Base-by-base conservation (phyloP, 805 yeast species). In the Candida nemodendra region DNA sequence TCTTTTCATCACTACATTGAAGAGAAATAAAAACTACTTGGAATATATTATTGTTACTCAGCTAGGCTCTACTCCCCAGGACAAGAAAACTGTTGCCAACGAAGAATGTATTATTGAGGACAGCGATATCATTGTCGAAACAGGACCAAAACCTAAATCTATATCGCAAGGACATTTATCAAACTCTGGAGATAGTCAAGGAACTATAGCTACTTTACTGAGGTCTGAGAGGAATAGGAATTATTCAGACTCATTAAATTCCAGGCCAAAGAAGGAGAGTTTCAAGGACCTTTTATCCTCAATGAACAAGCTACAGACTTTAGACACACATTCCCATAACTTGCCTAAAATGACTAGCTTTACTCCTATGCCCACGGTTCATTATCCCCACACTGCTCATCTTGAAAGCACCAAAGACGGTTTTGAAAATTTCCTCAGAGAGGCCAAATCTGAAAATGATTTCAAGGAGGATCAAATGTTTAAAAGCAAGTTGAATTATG, bases 401-500 rank as follows among this genome's bases (percentile, higher is more conserved):
- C n/a, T 36, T 14, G 33, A 27, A 6, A 14, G 30, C 9, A 8
- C 30, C 11, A 22, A 36, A 18, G 21, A 19, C 13, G 44, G 38
- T 11, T 44, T 78, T 16, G 74, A 76, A 47, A 45, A 42, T 0
- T 74, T 69, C 35, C 59, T 79, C 25, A 54, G 62, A 30, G 56
- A 62, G 5, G 72, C 79, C 4, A 73, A 74, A 41, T 53, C 54
- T 13, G 59, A 61, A 14, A 64, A 63, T 38, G 69, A 68, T 16
- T 32, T 46, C 14, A 64, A 63, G 22, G 70, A 69, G 25, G 75
- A 74, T 40, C 62, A 63, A 26, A 51, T 63, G 27, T 76, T 74
- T 49, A 67, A 78, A 25, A 72, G 71, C 32, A 52, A 62, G 26
- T 66, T 68, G 27, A 79, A 82, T 0, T 76, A 62, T 42, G 81